A percentile compares a stretch with the other conserved stretches of the same genome.
Conservation (phyloP, 2,329 filamentous ascomycete genomes). For the Xylaria sp. region DNA sequence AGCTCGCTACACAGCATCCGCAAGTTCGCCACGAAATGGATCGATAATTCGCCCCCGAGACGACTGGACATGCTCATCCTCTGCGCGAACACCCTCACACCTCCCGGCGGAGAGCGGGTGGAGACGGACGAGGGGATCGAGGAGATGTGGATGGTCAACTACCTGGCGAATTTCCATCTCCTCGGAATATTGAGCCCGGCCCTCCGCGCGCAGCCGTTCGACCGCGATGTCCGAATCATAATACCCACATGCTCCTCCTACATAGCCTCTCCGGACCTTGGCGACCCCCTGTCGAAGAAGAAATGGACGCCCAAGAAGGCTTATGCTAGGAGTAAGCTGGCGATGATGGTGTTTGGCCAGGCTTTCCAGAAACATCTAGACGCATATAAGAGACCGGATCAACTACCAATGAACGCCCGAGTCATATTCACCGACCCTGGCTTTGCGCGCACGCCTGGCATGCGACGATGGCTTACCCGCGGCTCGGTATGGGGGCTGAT, state of each 20-base stretch:
- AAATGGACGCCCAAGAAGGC: conserved; percentile 66
- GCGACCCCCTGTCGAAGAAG: conserved; percentile 60
- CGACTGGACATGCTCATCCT: conserved; percentile 91
- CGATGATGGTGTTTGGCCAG: conserved; percentile 87
- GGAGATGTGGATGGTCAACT: conserved; percentile 93
- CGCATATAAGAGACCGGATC: conserved; percentile 83
- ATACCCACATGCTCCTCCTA: conserved; percentile 90
- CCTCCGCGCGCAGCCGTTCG: conserved; percentile 88
- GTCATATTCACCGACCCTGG: conserved; percentile 92
- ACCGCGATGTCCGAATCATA: conserved; percentile 90
- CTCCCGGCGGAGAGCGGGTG: conserved; percentile 67
- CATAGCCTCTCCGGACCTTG: conserved; percentile 76
- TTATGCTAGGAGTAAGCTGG: conserved; percentile 76
- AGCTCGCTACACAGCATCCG: conserved; percentile 89
- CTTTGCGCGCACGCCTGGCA: conserved; percentile 84
- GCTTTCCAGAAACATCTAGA: conserved; percentile 94
- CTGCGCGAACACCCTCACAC: conserved; percentile 81
- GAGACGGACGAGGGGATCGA: conserved; percentile 84
- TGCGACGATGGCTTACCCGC: conserved; percentile 84
- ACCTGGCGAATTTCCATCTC: conserved; percentile 93
- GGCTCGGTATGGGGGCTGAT: conserved; percentile 84
- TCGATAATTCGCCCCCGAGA: conserved; percentile 91
- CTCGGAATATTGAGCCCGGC: conserved; percentile 91
- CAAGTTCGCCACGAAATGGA: conserved; percentile 95
- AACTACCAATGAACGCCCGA: conserved; percentile 80